Base-by-base conservation (phyloP, 352 stramenopile species). In the Lagenidium giganteum region DNA sequence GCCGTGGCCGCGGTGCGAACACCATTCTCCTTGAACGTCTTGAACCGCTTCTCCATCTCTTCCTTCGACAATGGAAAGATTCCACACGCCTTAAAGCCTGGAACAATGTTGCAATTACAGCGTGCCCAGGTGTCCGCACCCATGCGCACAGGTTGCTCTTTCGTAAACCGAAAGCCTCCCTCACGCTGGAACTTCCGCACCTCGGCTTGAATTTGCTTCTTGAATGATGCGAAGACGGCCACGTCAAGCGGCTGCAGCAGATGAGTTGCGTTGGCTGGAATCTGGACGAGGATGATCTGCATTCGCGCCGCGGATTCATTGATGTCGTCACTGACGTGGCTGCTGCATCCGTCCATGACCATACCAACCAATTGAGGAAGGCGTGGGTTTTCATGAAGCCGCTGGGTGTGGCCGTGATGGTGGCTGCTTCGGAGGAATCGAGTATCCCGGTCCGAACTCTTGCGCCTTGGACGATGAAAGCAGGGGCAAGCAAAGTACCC, bases 311-410 rank as follows among this genome's bases (percentile, higher is more conserved):
- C n/a, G n/a, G n/a, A n/a, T n/a, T n/a, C n/a, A n/a, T n/a, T n/a
- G n/a, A n/a, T n/a, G 8, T 23, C 40, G 0, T 9, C 14, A 0
- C 42, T 57, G 18, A 54, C 64, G 28, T 69, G 54, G 2, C 37
- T 50, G 8, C 23, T 36, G 17, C 54, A 62, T 0, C 44, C 49
- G 8, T 53, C 45, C 3, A 64, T 28, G 12, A 60, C 13, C 11
- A 47, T 2, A 12, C 1, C 3, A 53, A 27, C 35, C 44, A 60
- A 7, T 33, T 3, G 26, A 57, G 9, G 14, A 61, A 61, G 3
- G 54, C 16, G 1, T 22, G 24, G 1, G 23, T 39, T 27, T 56
- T 61, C 35, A 62, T 49, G 39, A 57, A 57, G 1, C 47, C 54
- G 3, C 26, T 42, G 1, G 29, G 21, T 5, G 54, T 49, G 8